Conservation (phyloP, 768 basidiomycete genomes). For the Pleurotus cornucopiae region DNA sequence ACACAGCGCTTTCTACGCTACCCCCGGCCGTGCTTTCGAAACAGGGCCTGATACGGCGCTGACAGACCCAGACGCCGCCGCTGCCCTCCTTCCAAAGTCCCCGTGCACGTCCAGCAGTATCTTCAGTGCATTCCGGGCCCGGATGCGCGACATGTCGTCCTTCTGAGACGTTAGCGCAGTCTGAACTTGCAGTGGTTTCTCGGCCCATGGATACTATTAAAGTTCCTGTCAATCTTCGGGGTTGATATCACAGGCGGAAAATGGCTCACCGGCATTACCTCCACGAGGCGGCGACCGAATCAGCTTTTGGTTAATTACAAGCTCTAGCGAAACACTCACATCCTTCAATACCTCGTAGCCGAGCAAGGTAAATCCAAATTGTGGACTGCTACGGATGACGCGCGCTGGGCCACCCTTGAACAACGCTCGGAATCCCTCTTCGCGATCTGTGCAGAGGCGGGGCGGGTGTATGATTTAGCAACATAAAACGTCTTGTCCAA, state of each 20-base stretch:
- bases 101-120: slow-evolving; percentile 86
- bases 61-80: slow-evolving; percentile 23
- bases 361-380: slow-evolving; percentile 92
- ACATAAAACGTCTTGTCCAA: neutral
- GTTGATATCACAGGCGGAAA: slow-evolving; percentile 1
- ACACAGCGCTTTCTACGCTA: slow-evolving; percentile 5
- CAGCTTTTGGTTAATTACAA: neutral
- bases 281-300: neutral
- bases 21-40: slow-evolving; percentile 4
- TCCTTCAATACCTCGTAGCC: slow-evolving; percentile 73
- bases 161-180: slow-evolving; percentile 61
- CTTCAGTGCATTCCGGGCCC: slow-evolving; percentile 94
- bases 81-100: slow-evolving; percentile 71
- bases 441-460: slow-evolving; percentile 52
- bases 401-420: slow-evolving; percentile 93
- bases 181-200: slow-evolving; percentile 60
- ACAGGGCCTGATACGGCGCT: neutral
- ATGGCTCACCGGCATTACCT: slow-evolving; percentile 12
- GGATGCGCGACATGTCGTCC: slow-evolving; percentile 82
- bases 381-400: slow-evolving; percentile 81
- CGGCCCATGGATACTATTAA: slow-evolving; percentile 77
- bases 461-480: slow-evolving; percentile 11
- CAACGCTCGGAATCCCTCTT: slow-evolving; percentile 85
- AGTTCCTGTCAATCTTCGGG: slow-evolving; percentile 9
- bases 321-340: slow-evolving; percentile 20